Conservation (phyloP, 176 grass and related monocot species). For the Aegilops umbellulata region DNA sequence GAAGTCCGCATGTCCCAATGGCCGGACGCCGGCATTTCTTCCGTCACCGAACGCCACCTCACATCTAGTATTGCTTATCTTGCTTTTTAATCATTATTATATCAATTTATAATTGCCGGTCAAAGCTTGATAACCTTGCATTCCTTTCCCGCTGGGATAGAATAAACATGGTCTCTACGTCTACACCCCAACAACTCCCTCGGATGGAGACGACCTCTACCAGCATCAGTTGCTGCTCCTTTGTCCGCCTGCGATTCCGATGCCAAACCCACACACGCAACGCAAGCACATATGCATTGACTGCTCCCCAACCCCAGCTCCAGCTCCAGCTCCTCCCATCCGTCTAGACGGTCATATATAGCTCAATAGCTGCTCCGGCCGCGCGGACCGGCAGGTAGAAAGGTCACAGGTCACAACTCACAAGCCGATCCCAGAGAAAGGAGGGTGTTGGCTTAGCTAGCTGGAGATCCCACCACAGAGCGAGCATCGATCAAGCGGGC, state of each 20-base stretch:
- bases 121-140: slow-evolving; percentile 17
- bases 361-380: background rate
- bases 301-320: background rate
- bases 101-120: background rate
- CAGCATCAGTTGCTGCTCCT: background rate
- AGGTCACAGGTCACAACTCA: background rate
- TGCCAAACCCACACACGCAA: background rate
- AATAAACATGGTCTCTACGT: background rate
- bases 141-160: background rate
- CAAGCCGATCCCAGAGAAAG: background rate
- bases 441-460: background rate
- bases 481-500: no score
- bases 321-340: background rate
- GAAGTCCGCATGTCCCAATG: no score
- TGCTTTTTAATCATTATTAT: background rate
- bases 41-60: background rate
- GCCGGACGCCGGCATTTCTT: background rate
- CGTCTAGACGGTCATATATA: slow-evolving; percentile 18
- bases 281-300: background rate
- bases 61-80: background rate
- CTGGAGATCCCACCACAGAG: background rate
- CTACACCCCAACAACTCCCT: background rate
- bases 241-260: background rate
- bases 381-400: background rate
- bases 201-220: background rate